A percentile compares a stretch with the other conserved stretches of the same genome.
Conservation (phyloP, 2,329 filamentous ascomycete species). For the Periconia macrospinosa region DNA sequence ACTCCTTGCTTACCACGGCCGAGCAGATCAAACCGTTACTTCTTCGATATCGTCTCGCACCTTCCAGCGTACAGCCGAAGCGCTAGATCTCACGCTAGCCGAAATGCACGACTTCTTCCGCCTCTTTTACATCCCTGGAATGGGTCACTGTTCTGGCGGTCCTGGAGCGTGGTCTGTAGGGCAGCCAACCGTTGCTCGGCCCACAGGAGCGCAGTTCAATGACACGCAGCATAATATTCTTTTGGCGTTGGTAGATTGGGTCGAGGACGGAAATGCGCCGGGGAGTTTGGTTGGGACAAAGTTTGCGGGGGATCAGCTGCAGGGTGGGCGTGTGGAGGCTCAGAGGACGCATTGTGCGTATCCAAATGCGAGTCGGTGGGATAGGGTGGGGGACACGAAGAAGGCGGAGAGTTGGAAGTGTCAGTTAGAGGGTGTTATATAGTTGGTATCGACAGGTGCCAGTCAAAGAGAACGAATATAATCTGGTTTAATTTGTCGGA, state of each 20-base stretch:
- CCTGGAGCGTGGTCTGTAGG: conserved; percentile 20
- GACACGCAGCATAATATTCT: conserved; percentile 45
- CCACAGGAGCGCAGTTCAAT: conserved; percentile 12
- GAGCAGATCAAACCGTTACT: conserved; percentile 41
- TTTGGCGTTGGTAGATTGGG: conserved; percentile 45
- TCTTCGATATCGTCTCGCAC: conserved; percentile 49
- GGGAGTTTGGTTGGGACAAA: conserved; percentile 21
- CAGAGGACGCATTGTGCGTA: conserved; percentile 19
- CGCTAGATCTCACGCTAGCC: conserved; percentile 10
- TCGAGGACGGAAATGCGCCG: conserved; percentile 41
- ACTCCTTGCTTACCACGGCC: conserved; percentile 14
- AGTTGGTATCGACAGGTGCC: too few species aligned
- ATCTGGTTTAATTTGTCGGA: too few species aligned
- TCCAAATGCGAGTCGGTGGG: conserved; percentile 6
- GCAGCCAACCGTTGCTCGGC: conserved; percentile 3
- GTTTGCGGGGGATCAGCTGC: conserved; percentile 5
- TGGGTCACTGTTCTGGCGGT: conserved; percentile 37
- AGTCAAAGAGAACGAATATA: too few species aligned
- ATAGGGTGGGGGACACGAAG: background rate
- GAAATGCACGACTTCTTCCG: conserved; percentile 30
- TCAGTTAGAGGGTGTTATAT: background rate
- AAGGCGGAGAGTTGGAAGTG: conserved; percentile 1
- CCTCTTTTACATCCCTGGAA: conserved; percentile 16
- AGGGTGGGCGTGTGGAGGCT: background rate
- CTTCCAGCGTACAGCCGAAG: conserved; percentile 48